Base-by-base conservation (phyloP, 176 grass and related monocot genomes). In the Echinochloa phyllopogon region DNA sequence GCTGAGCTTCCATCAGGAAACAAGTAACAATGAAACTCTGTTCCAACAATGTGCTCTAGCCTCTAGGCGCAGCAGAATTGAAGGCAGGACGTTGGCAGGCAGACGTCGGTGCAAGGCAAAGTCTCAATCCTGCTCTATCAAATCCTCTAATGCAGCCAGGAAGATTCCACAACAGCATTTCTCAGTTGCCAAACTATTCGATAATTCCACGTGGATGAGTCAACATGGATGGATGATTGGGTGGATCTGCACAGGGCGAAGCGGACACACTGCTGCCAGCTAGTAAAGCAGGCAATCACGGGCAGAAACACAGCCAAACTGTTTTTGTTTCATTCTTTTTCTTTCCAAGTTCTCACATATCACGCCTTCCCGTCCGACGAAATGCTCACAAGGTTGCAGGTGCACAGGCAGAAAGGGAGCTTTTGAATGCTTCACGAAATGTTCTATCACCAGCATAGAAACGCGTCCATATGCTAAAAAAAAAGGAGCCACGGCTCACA, bases 241-340 rank as follows among this genome's bases (percentile, higher is more conserved):
- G 16, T 43, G 15, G 23, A 69, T 42, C 56, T 7, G n/a, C 47
- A 33, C 64, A 18, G 16, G 10, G 49, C 63, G 27, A 77, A 82
- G 65, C 11, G 49, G 48, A 86, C 57, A 86, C 57, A 38, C 39
- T 21, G 44, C 47, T 15, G 44, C 39, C 65, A 73, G 77, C 24
- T 48, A 66, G 65, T 77, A 52, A 86, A 83, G 66, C 79, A 86
- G 69, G 88, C 8, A 41, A 86, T 83, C 79, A 90, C 84, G 74
- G 61, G 84, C 38, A 82, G 56, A 25, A 25, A 42, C 73, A 65
- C 17, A 82, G 42, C 5, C 60, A 84, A 29, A 61, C 10, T 24
- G 33, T 73, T 72, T 45, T 56, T 49, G 25, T 70, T 48, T 58
- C 21, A 2, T 58, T 23, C 21, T 4, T 4, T 40, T 38, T 53